Evolutionary conservation across 768 basidiomycete genomes (phyloP), one percentile per base, ranked within the genome.

Genomic region (Galerina marginata): DNA sequence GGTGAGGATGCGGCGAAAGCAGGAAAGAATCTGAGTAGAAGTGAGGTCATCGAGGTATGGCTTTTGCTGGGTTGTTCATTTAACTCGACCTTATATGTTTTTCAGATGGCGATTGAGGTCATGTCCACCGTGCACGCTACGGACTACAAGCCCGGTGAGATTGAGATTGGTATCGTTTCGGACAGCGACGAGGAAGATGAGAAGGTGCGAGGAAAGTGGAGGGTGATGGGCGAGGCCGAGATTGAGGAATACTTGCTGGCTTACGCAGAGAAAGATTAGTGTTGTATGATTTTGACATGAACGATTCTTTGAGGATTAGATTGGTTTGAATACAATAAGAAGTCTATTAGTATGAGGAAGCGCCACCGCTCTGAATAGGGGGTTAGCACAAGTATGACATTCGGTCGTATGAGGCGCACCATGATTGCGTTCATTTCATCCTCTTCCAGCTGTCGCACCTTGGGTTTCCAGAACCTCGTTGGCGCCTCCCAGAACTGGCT

Each of bases 151-250:
- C 81, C 93, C 0, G 88, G 87, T 9, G 97, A 99, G 75, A 92
- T 99, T 68, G 97, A 99, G 75, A 93, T 99, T 65, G 96, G 95
- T 0, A 91, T 99, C 54, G 90, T 93, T 20, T 96, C 94, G 26
- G 82, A 82, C 1, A 83, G 84, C 38, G 82, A 86, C 6, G 90
- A 91, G 15, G 95, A 96, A 71, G 77, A 83, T 61, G 77, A 76
- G 60, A 91, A 93, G 79, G 86, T 83, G 40, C 79, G 83, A 63
- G 93, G 93, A 33, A 71, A 81, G 55, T 95, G 93, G 93, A 83
- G 93, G 37, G 88, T 91, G 46, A 86, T 95, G 86, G 79, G 75
- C 39, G 87, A 91, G 70, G 81, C 73, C 20, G 93, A 95, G 74
- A 87, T 94, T 39, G 93, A 95, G 76, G 74, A 83, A 66, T 85